Base-by-base conservation (phyloP, 2,329 filamentous ascomycete genomes). In the Aspergillus tubingensis region DNA sequence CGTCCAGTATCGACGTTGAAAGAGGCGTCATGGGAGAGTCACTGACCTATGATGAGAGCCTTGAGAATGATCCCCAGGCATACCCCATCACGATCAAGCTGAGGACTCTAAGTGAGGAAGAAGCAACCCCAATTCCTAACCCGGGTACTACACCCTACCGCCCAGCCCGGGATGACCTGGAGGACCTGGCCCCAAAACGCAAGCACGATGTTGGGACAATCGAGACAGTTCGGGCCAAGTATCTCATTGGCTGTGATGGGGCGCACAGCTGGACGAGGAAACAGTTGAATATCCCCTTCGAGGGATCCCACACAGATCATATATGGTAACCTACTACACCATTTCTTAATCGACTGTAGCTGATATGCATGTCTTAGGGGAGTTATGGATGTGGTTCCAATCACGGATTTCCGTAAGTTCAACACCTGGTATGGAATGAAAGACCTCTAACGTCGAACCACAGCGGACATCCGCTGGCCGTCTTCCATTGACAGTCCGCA, bases 161-260 rank as follows among this genome's bases (percentile, higher is more conserved):
- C 86, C 21, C 88, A 85, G 62, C 88, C 86, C 61, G 69, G 4
- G 84, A 87, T 53, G 86, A 88, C 65, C 86, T 82, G 0, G 80
- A 84, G 2, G 82, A 85, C 8, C 70, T 87, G 23, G 79, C 82
- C 13, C 54, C 39, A 23, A 52, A 21, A 21, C 59, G 57, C n/a
- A 58, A 57, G 32, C 15, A 59, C 5, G 36, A 54, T 21, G 23
- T 55, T 67, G 68, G 30, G 78, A 80, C 74, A 3, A 27, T 66
- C 64, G 60, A 58, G 73, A 72, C 47, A 1, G 74, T 87, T 1
- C 80, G 76, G 47, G 80, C 82, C 4, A 86, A 87, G 69, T 90
- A 88, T 61, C 77, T 90, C 41, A 79, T 91, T 3, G 88, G 88
- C 1, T 86, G 84, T 44, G 88, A 90, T 64, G 87, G 87, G 0